A percentile compares a stretch with the other conserved stretches of the same genome.
These are phyloP conservation scores for Hypoxylon rickii DNA, from an alignment of 495 filamentous ascomycete species.

Conservation along the genomic window DNA sequence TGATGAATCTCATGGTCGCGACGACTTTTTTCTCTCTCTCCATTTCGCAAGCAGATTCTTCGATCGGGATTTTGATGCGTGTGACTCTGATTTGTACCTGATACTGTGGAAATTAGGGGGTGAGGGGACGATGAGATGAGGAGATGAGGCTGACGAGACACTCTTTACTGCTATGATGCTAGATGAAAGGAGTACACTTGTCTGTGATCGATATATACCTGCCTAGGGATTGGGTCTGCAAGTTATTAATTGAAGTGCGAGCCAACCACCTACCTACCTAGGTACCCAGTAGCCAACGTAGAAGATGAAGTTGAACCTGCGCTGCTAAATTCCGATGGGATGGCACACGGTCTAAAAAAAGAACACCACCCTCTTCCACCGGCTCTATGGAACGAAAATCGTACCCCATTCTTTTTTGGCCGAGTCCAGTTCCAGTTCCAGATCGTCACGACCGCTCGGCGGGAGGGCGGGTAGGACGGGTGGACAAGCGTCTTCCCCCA, in stretches of 20 bases:
- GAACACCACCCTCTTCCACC: not conserved
- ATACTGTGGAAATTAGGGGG: too few relatives aligned
- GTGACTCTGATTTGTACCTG: too few relatives aligned
- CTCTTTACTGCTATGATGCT: too few relatives aligned
- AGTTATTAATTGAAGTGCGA: not conserved
- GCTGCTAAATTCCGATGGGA: not conserved
- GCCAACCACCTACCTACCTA: not conserved
- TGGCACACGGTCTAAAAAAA: constrained; percentile 23
- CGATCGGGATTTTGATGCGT: too few relatives aligned
- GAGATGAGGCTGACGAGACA: too few relatives aligned
- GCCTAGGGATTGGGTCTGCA: too few relatives aligned
- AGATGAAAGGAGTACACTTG: too few relatives aligned
- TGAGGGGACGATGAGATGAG: too few relatives aligned
- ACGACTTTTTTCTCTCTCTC: constrained; percentile 1
- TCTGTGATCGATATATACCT: too few relatives aligned
- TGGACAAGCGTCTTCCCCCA: too few relatives aligned
- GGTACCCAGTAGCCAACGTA: not conserved
- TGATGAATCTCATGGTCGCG: constrained; percentile 27
- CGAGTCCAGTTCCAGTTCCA: not conserved
- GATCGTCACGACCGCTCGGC: not conserved
- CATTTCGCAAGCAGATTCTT: too few relatives aligned
- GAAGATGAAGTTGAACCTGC: not conserved
- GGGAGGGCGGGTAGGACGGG: not conserved
- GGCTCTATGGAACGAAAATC: not conserved
- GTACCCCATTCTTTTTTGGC: not conserved